These are phyloP conservation scores for Zea luxurians DNA, from an alignment of 176 grass and related monocot genomes.

Conservation along the genomic window DNA sequence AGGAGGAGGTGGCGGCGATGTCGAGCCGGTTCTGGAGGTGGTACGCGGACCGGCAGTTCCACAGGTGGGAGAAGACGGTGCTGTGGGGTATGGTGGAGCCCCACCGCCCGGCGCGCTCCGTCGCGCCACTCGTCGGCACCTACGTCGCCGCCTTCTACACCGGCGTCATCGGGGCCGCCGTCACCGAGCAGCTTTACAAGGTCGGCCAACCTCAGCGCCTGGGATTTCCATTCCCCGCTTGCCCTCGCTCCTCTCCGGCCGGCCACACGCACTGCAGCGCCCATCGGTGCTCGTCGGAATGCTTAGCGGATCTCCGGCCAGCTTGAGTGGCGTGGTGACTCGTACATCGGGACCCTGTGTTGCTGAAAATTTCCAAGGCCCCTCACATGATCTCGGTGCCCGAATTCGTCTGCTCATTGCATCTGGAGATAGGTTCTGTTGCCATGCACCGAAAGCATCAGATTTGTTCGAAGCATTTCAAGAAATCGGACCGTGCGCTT, in stretches of 20 bases:
- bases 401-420: neutral
- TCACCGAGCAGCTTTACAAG: conserved; percentile 95
- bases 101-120: conserved; percentile 69
- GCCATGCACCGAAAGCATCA: too few species aligned
- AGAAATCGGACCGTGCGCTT: too few species aligned
- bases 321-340: neutral
- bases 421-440: neutral
- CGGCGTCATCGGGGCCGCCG: conserved; percentile 67
- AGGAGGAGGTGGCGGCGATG: conserved; percentile 35
- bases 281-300: conserved; percentile 37
- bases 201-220: conserved; percentile 11
- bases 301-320: neutral
- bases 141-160: conserved; percentile 98
- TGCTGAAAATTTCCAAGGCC: neutral
- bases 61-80: conserved; percentile 94
- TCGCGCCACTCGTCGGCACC: conserved; percentile 68
- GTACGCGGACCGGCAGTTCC: conserved; percentile 89
- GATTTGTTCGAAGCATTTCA: neutral
- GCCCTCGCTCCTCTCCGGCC: neutral
- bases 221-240: neutral
- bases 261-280: neutral
- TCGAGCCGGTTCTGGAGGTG: conserved; percentile 81
- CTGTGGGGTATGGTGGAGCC: conserved; percentile 98
- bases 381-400: neutral
- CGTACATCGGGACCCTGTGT: neutral